phyloP scores from a whole-genome alignment of 169 alveolate species.

The Eimeria maxima region DNA sequence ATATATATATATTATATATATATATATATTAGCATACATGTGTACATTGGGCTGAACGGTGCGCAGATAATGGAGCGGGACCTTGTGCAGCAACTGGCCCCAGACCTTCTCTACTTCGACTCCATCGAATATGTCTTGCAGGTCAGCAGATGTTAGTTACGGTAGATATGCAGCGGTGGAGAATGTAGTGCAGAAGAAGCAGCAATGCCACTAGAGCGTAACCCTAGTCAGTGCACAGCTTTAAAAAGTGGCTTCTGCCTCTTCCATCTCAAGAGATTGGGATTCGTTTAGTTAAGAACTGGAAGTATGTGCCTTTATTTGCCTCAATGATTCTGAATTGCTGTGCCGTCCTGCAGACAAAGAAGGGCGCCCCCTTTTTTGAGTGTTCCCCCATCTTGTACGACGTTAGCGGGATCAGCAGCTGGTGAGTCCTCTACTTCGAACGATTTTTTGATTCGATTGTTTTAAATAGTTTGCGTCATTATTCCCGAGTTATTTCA shows the following conservation, averaged over 20 bases:
- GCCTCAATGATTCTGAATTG: not conserved
- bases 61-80: constrained; percentile 63
- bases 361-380: constrained; percentile 83
- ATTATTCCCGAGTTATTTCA: not conserved
- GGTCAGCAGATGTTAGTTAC: not conserved
- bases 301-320: too few relatives aligned
- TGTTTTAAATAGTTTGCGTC: not conserved
- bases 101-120: constrained; percentile 68
- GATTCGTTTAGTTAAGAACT: too few relatives aligned
- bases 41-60: too few relatives aligned
- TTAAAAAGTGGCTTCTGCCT: not conserved
- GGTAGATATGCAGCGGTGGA: too few relatives aligned
- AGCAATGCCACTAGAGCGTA: too few relatives aligned
- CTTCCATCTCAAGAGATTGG: not conserved
- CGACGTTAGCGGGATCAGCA: constrained; percentile 83
- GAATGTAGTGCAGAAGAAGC: too few relatives aligned
- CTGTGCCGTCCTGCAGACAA: constrained; percentile 61
- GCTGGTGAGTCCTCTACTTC: constrained; percentile 77
- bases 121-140: constrained; percentile 67
- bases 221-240: too few relatives aligned
- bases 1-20: not conserved
- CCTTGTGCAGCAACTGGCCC: constrained; percentile 69
- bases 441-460: not conserved
- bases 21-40: not conserved
- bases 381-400: constrained; percentile 85